Conservation (phyloP, 225 moss, liverwort and hornwort genomes). For the Asterella californica region DNA sequence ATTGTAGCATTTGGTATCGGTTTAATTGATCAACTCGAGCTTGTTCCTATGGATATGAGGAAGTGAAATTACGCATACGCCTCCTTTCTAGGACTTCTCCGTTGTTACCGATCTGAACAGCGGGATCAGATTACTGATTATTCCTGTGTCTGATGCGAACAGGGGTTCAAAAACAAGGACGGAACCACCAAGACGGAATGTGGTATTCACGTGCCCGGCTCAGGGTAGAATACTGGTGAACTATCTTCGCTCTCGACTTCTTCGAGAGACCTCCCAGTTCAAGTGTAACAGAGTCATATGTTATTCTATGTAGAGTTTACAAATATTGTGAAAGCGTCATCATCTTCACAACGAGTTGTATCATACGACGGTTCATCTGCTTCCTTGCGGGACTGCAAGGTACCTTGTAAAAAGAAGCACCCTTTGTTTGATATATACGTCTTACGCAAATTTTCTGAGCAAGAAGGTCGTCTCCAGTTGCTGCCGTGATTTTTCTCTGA, state of each 20-base stretch:
- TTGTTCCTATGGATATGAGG: neutral
- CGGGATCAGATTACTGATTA: neutral
- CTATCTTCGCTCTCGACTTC: too few species aligned
- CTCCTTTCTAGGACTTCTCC: neutral
- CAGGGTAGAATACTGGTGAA: constrained; percentile 4
- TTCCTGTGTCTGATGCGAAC: constrained; percentile 9
- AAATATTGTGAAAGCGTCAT: neutral
- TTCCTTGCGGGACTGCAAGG: neutral
- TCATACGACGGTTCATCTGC: neutral
- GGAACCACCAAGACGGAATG: constrained; percentile 88
- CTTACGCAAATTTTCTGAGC: neutral
- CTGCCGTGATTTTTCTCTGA: too few species aligned
- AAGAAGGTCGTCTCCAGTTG: too few species aligned
- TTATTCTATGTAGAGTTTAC: neutral
- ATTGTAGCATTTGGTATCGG: too few species aligned
- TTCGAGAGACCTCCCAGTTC: neutral
- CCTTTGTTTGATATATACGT: neutral
- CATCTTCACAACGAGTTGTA: constrained; percentile 1
- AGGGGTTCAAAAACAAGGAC: constrained; percentile 83
- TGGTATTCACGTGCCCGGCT: constrained; percentile 58
- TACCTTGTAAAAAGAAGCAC: constrained; percentile 8
- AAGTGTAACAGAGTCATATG: neutral
- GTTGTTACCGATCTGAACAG: neutral
- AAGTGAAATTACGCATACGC: neutral
- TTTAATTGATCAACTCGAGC: neutral